Evolutionary conservation across 2,329 filamentous ascomycete species (phyloP).

Genomic region (Pestalotiopsis sp.): DNA sequence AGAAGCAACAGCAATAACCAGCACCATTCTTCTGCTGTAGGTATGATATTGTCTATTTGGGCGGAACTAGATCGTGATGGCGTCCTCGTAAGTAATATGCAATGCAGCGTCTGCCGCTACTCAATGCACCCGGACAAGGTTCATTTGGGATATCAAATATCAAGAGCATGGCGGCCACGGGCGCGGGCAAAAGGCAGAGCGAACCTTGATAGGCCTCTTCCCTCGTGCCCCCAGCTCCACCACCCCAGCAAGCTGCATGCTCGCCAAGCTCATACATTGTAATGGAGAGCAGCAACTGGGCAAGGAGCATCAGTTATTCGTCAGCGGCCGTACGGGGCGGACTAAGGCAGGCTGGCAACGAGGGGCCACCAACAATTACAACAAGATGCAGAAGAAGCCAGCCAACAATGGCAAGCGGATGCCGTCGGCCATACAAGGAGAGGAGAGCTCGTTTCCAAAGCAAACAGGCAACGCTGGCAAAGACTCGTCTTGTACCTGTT

Average conservation of each 20-base stretch:
- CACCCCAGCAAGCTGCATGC: too few species aligned
- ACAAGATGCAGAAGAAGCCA: background rate
- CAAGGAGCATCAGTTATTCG: background rate
- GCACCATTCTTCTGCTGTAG: background rate
- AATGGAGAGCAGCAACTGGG: slow-evolving; percentile 4
- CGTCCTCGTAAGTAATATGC: background rate
- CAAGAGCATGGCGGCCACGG: background rate
- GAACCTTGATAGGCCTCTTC: slow-evolving; percentile 9
- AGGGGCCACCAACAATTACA: background rate
- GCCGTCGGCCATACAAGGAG: background rate
- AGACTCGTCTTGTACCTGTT: too few species aligned
- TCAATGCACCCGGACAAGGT: background rate
- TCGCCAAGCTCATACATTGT: too few species aligned
- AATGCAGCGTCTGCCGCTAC: background rate
- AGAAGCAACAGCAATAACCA: too few species aligned
- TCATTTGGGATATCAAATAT: background rate
- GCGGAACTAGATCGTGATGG: background rate
- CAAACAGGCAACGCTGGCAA: background rate
- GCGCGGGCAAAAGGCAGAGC: background rate
- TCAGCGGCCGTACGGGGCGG: background rate
- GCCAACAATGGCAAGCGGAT: background rate
- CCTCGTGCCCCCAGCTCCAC: background rate
- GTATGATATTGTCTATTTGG: background rate
- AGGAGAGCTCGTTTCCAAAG: background rate
- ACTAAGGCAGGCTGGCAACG: slow-evolving; percentile 11